phyloP scores from a whole-genome alignment of 495 filamentous ascomycete species.

The Trichoderma erinaceum region DNA sequence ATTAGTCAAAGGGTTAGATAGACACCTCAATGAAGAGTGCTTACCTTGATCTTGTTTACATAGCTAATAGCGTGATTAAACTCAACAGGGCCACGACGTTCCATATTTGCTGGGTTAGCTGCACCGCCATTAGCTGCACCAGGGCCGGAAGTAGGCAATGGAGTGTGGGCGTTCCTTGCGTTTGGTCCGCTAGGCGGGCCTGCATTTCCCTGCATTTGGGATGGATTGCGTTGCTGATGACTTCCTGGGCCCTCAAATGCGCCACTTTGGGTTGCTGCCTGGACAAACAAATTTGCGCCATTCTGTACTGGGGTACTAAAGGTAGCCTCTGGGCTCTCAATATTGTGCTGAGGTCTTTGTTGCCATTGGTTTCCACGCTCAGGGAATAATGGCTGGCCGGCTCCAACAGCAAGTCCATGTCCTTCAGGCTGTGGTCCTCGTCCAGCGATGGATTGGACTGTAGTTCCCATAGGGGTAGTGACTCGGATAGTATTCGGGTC shows the following conservation, averaged over 20 bases:
- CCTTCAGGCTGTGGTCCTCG: conserved; percentile 38
- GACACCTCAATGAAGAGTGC: conserved; percentile 15
- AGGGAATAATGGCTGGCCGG: conserved; percentile 34
- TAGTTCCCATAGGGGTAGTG: conserved; percentile 84
- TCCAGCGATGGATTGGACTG: conserved; percentile 50
- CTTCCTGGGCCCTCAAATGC: conserved; percentile 49
- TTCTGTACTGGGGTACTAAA: conserved; percentile 46
- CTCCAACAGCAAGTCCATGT: conserved; percentile 25
- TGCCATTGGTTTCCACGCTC: conserved; percentile 41
- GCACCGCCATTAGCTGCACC: conserved; percentile 36
- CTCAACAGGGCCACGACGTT: conserved; percentile 91
- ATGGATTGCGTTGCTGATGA: conserved; percentile 55
- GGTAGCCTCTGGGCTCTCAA: conserved; percentile 48
- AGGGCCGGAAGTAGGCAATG: conserved; percentile 40
- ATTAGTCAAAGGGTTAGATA: conserved; percentile 15
- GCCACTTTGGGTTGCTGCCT: conserved; percentile 32
- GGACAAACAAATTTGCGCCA: conserved; percentile 39
- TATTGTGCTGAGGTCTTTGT: conserved; percentile 49
- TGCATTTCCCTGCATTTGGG: not conserved
- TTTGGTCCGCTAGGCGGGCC: conserved; percentile 45
- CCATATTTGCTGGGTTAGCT: conserved; percentile 55
- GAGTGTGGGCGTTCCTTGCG: conserved; percentile 55
- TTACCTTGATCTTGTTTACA: conserved; percentile 98
- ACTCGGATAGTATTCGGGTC: conserved; percentile 94
- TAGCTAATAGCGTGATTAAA: conserved; percentile 99